phyloP scores from a whole-genome alignment of 1,284 basidiomycete species.

The Erythrobasidium hasegawianum region DNA sequence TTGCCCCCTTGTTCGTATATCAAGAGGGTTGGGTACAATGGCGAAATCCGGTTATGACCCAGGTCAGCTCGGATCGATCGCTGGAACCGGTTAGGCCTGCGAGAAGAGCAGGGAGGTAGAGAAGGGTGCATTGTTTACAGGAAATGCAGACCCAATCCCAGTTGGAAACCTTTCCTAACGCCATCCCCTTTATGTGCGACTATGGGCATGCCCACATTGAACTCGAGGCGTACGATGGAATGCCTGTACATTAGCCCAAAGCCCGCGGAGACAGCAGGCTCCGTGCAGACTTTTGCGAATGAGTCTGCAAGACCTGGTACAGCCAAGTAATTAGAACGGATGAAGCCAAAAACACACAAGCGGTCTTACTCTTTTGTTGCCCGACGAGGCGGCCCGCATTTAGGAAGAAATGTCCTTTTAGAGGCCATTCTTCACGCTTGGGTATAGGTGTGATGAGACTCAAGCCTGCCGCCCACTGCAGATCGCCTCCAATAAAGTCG shows the following conservation, averaged over 20 bases:
- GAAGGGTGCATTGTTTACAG: conserved; percentile 47
- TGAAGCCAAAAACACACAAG: no score
- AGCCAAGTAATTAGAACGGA: no score
- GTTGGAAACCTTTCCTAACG: conserved; percentile 73
- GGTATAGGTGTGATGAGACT: conserved; percentile 79
- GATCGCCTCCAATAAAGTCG: conserved; percentile 82
- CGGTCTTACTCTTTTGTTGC: conserved; percentile 58
- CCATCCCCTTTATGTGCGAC: conserved; percentile 73
- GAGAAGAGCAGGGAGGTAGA: no score
- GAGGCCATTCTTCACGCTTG: conserved; percentile 73
- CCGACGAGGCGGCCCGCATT: conserved; percentile 80
- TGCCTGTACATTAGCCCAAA: conserved; percentile 84
- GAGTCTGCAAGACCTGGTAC: conserved; percentile 50
- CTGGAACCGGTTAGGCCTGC: no score
- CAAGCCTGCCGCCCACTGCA: conserved; percentile 78
- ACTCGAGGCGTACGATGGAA: conserved; percentile 76
- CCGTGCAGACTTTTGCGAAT: conserved; percentile 48
- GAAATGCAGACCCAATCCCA: conserved; percentile 87
- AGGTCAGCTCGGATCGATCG: no score
- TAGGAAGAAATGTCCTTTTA: conserved; percentile 78
- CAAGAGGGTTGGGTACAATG: no score
- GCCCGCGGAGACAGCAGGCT: conserved; percentile 67
- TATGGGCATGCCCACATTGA: conserved; percentile 88
- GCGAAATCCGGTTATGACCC: no score
- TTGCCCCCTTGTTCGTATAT: no score